These are phyloP conservation scores for Cymbidium sinense DNA, from an alignment of 106 monocot genomes.

Conservation along the genomic window DNA sequence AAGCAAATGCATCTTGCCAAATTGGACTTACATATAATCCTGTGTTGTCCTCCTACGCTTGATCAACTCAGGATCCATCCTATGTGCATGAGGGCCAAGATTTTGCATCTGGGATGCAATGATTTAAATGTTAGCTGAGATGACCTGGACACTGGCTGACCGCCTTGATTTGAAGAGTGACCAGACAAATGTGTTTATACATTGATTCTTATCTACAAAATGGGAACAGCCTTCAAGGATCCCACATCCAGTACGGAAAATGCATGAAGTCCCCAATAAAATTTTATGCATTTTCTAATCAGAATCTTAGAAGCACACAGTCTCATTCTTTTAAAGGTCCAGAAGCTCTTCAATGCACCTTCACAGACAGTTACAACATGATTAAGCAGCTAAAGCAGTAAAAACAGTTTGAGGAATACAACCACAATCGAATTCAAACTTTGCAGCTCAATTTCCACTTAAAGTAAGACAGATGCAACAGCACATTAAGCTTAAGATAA, in stretches of 20 bases:
- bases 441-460: not conserved
- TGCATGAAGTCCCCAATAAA: not conserved
- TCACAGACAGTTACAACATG: not conserved
- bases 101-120: conserved; percentile 6
- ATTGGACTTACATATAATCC: conserved; percentile 7
- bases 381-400: not conserved
- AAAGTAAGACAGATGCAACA: not conserved
- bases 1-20: not conserved
- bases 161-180: not conserved
- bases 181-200: not conserved
- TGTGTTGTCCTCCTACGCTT: not conserved
- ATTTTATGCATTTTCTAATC: not conserved
- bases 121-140: not conserved
- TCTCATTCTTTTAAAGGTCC: not conserved
- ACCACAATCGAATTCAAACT: not conserved
- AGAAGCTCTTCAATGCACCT: conserved; percentile 1
- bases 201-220: conserved; percentile 5
- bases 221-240: not conserved
- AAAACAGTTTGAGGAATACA: not conserved
- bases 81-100: not conserved
- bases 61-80: conserved; percentile 11
- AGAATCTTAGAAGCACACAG: not conserved
- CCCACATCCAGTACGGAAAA: not conserved
- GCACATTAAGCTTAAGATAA: not conserved
- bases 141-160: not conserved